Conservation (phyloP, 2,329 filamentous ascomycete genomes). For the Colletotrichum lupini region DNA sequence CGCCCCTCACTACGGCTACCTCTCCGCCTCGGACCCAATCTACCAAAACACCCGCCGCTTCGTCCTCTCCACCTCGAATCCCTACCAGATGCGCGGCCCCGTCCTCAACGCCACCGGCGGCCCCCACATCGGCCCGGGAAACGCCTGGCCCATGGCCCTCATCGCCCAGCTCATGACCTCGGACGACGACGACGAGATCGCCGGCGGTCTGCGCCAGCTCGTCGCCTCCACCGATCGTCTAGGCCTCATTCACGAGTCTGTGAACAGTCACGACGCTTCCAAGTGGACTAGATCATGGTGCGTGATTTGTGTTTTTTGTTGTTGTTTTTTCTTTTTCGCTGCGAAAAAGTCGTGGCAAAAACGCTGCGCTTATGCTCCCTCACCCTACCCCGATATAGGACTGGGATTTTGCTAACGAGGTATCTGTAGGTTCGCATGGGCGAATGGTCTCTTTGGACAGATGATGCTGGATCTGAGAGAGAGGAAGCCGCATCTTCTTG, state of each 20-base stretch:
- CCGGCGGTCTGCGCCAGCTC: constrained; percentile 67
- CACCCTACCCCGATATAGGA: not conserved
- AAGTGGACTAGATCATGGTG: constrained; percentile 58
- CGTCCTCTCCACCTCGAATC: constrained; percentile 77
- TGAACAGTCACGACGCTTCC: constrained; percentile 71
- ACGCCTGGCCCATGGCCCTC: constrained; percentile 89
- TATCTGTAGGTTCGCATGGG: constrained; percentile 82
- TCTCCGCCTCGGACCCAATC: constrained; percentile 65
- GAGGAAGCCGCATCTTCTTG: constrained; percentile 75
- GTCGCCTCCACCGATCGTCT: constrained; percentile 78
- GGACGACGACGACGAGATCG: constrained; percentile 80
- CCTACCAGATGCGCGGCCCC: constrained; percentile 73
- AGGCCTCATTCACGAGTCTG: constrained; percentile 84
- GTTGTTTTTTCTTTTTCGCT: constrained; percentile 2
- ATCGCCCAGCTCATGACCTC: constrained; percentile 84
- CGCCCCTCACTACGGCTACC: constrained; percentile 69
- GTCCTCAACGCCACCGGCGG: constrained; percentile 64
- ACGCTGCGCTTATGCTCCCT: not conserved
- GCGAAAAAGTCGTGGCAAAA: not conserved
- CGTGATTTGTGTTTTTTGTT: constrained; percentile 26
- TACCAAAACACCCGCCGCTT: constrained; percentile 83
- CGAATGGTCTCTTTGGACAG: constrained; percentile 88
- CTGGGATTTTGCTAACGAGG: not conserved
- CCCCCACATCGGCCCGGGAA: constrained; percentile 68
- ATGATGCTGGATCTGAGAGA: constrained; percentile 80